phyloP scores from a whole-genome alignment of 805 yeast species.

The Lipomyces yamanashiensis region DNA sequence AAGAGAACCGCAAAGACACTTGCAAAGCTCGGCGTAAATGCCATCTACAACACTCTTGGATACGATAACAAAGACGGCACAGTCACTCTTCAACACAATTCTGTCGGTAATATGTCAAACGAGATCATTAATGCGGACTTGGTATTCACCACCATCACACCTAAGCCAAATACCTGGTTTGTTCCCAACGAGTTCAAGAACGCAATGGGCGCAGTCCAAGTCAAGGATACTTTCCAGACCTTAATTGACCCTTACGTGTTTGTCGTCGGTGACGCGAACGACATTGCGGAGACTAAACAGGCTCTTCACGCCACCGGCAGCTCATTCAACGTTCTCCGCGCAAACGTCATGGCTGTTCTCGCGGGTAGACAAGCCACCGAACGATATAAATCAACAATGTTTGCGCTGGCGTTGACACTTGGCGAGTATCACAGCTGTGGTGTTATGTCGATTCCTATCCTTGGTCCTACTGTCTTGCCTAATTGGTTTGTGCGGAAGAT shows the following conservation, averaged over 20 bases:
- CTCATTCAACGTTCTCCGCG: background rate
- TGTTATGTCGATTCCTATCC: background rate
- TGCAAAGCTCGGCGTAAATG: conserved; percentile 32
- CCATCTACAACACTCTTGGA: conserved; percentile 21
- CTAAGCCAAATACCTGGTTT: conserved; percentile 11
- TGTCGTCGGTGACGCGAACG: conserved; percentile 26
- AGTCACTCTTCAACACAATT: conserved; percentile 10
- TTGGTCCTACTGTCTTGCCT: conserved; percentile 14
- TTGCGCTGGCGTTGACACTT: conserved; percentile 9
- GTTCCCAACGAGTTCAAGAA: conserved; percentile 19
- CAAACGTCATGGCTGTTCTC: conserved; percentile 6
- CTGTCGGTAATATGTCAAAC: conserved; percentile 5
- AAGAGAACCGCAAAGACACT: conserved; percentile 27
- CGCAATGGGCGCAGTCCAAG: conserved; percentile 6
- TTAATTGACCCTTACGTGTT: conserved; percentile 5
- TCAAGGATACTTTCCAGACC: conserved; percentile 5
- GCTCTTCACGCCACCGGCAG: conserved; percentile 10
- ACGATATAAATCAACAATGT: background rate
- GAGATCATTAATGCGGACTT: conserved; percentile 17
- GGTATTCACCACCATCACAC: conserved; percentile 11
- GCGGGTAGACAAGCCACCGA: background rate
- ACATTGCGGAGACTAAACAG: conserved; percentile 19
- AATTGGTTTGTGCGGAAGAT: background rate
- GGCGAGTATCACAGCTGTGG: conserved; percentile 9
- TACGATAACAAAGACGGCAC: conserved; percentile 19